phyloP scores from a whole-genome alignment of 306 rosid species.

The Senna siamea region DNA sequence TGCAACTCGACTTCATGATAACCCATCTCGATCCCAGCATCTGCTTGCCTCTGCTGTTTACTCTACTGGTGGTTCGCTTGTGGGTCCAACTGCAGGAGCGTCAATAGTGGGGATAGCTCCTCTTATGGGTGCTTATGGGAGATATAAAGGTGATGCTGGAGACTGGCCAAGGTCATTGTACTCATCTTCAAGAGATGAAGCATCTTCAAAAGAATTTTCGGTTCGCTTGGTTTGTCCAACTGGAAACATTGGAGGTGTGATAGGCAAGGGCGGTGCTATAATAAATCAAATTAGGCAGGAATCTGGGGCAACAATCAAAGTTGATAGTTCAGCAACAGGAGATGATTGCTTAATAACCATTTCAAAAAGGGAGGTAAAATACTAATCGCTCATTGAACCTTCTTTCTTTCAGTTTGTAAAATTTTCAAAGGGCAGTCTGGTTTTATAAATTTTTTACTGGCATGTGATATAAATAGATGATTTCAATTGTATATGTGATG shows the following conservation, averaged over 20 bases:
- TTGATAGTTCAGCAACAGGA: conserved; percentile 85
- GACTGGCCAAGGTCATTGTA: conserved; percentile 92
- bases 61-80: conserved; percentile 66
- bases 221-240: conserved; percentile 87
- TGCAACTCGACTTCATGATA: conserved; percentile 87
- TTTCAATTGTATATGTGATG: conserved; percentile 29
- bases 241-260: conserved; percentile 91
- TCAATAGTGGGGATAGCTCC: conserved; percentile 89
- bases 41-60: conserved; percentile 72
- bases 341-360: conserved; percentile 86
- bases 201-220: conserved; percentile 82
- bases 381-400: conserved; percentile 6
- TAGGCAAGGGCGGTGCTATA: conserved; percentile 93
- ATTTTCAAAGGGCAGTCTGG: not conserved
- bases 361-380: conserved; percentile 84
- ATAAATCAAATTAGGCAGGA: conserved; percentile 98
- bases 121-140: conserved; percentile 77
- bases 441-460: not conserved
- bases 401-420: conserved; percentile 14
- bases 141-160: conserved; percentile 85
- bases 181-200: conserved; percentile 89
- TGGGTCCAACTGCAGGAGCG: conserved; percentile 76
- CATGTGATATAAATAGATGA: not conserved
- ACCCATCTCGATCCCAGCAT: conserved; percentile 94
- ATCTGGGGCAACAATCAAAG: conserved; percentile 88